Evolutionary conservation across 2,329 filamentous ascomycete genomes (phyloP).

Genomic region (Pseudocercospora musae): DNA sequence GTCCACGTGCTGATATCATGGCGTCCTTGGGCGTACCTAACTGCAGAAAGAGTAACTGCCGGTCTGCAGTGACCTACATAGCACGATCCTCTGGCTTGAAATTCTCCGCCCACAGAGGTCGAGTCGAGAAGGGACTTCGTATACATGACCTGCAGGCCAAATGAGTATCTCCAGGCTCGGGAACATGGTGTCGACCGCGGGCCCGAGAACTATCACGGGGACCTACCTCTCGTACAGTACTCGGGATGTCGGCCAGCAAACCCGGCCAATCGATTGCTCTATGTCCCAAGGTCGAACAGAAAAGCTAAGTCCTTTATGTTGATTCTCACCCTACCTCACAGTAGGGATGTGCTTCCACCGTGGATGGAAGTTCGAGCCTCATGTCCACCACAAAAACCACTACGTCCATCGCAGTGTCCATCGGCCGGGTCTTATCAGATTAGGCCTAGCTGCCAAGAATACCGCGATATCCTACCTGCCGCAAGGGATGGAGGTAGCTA

Average conservation of each 20-base stretch:
- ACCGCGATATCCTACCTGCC: too few species aligned
- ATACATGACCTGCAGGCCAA: neutral
- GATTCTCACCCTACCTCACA: too few species aligned
- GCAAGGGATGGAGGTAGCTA: too few species aligned
- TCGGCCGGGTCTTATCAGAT: too few species aligned
- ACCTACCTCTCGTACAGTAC: neutral
- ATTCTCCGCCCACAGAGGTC: slow-evolving; percentile 11
- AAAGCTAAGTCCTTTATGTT: neutral
- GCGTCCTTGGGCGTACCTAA: neutral
- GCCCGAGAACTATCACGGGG: neutral
- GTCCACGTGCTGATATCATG: neutral
- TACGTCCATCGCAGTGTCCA: too few species aligned
- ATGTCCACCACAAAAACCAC: too few species aligned
- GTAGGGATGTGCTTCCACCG: too few species aligned
- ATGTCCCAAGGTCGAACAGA: neutral
- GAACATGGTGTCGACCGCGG: neutral
- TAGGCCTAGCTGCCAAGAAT: too few species aligned
- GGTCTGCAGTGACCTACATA: slow-evolving; percentile 4
- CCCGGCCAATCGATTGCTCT: neutral
- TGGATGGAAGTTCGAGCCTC: too few species aligned
- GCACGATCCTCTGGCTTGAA: neutral
- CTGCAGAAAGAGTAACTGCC: neutral
- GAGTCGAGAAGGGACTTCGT: neutral
- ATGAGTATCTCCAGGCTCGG: neutral
- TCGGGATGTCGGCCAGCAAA: too few species aligned